Percentiles rank a stretch among this genome's conserved stretches.
phyloP scores from a whole-genome alignment of 768 basidiomycete species.

The Xanthoconium purpureum region DNA sequence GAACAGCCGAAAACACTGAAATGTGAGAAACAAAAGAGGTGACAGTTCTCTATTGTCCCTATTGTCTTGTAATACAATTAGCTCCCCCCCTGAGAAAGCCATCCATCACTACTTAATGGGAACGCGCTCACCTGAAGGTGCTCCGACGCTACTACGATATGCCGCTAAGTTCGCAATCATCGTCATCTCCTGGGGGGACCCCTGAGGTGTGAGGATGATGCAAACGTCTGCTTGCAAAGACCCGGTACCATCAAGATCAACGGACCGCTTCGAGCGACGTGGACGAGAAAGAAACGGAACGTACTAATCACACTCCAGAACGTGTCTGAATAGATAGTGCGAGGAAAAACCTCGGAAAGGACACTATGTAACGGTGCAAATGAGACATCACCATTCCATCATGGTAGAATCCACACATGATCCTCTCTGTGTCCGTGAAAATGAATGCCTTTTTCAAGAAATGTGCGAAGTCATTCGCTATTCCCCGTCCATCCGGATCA shows the following conservation, averaged over 20 bases:
- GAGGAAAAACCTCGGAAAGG: slow-evolving; percentile 41
- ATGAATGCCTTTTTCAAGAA: slow-evolving; percentile 34
- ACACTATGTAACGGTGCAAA: slow-evolving; percentile 27
- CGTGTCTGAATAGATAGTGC: slow-evolving; percentile 33
- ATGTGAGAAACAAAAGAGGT: slow-evolving; percentile 15
- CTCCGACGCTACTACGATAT: slow-evolving; percentile 1
- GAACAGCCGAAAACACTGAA: slow-evolving; percentile 9
- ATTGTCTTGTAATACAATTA: neutral
- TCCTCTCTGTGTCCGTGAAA: slow-evolving; percentile 34
- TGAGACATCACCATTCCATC: neutral
- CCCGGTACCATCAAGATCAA: slow-evolving; percentile 23
- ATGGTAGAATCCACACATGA: slow-evolving; percentile 28
- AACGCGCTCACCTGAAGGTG: neutral
- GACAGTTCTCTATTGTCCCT: slow-evolving; percentile 25
- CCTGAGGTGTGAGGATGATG: slow-evolving; percentile 38
- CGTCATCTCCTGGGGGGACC: slow-evolving; percentile 34
- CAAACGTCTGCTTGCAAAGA: slow-evolving; percentile 37
- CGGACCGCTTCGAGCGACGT: neutral
- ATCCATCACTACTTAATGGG: neutral
- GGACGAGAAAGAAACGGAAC: slow-evolving; percentile 3
- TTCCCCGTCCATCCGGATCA: too few relatives aligned
- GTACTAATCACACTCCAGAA: slow-evolving; percentile 42
- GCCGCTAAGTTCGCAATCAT: slow-evolving; percentile 19
- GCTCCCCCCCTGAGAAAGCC: neutral
- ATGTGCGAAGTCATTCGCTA: slow-evolving; percentile 11